Evolutionary conservation across 768 basidiomycete genomes (phyloP).

Genomic region (Gymnopilus dilepis): DNA sequence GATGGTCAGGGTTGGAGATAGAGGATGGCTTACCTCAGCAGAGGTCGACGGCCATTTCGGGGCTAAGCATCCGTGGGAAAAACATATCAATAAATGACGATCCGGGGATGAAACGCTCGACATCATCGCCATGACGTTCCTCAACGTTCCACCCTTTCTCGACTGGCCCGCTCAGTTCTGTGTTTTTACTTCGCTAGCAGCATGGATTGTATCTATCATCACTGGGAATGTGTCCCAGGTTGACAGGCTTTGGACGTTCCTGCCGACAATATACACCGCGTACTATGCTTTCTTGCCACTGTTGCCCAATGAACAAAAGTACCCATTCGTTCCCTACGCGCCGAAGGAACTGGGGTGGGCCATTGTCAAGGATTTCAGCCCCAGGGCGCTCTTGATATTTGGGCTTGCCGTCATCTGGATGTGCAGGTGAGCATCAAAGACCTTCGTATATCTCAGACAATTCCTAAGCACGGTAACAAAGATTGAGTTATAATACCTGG

Average conservation of each 20-base stretch:
- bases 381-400: constrained; percentile 80
- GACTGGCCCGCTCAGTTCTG: constrained; percentile 73
- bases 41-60: background rate
- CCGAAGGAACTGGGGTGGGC: constrained; percentile 51
- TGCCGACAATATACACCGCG: constrained; percentile 82
- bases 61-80: constrained; percentile 7
- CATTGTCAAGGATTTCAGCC: constrained; percentile 57
- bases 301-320: constrained; percentile 46
- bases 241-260: constrained; percentile 80
- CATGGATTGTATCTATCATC: constrained; percentile 66
- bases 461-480: constrained; percentile 17
- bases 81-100: background rate
- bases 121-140: constrained; percentile 29
- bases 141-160: constrained; percentile 43
- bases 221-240: constrained; percentile 88
- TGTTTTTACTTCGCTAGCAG: constrained; percentile 45
- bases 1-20: background rate
- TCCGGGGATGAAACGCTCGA: background rate
- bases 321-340: constrained; percentile 57
- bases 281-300: constrained; percentile 83
- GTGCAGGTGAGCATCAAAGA: constrained; percentile 48
- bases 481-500: constrained; percentile 74
- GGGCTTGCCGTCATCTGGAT: constrained; percentile 70
- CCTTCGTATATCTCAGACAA: constrained; percentile 10
- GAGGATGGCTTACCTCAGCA: background rate